Evolutionary conservation across 2,329 filamentous ascomycete genomes (phyloP), one percentile per base, ranked within the genome.

Genomic region (Clarireedia monteithiana): DNA sequence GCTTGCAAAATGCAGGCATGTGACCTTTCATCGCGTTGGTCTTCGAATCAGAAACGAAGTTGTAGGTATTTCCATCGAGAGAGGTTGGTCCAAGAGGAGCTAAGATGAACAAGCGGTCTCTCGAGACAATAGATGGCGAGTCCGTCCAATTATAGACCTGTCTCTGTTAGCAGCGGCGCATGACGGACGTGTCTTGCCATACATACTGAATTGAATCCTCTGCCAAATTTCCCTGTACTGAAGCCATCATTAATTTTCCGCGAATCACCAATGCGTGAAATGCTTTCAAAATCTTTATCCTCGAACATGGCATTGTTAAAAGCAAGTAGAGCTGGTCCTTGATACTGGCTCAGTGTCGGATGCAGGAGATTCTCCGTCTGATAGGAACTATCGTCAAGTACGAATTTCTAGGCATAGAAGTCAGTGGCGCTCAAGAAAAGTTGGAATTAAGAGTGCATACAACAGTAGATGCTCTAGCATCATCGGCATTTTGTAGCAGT

Each of bases 401-500:
- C 14, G 44, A 66, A 64, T 40, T 50, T 64, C 64, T 66, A 30
- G 7, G 27, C 7, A 20, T 23, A 7, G 4, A 34, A 7, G 14
- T 48, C 14, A 50, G 38, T 34, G 59, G 42, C 42, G 10, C 36
- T 7, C 10, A 20, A 14, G 38, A 5, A 24, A 49, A 6, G 38
- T 5, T 12, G 12, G 14, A 45, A 26, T 17, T n/a, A 14, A 27
- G 45, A 14, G 17, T 47, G 26, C 60, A 38, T 62, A 67, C 65
- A 64, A 96, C 91, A 59, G 84, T 89, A 17, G 84, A 89, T 51
- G 92, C 92, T 67, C 90, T 87, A 30, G 94, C 94, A 75, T 99
- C 94, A 65, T 94, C 91, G 20, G 94, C 94, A 70, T 99, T 99
- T 68, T 97, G 94, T 47, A 99, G 90, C 58, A 97, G 84, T 70